Evolutionary conservation across 192 early-diverging fungal species (phyloP), one percentile per base, ranked within the genome.

Genomic region (Backusella sp.): DNA sequence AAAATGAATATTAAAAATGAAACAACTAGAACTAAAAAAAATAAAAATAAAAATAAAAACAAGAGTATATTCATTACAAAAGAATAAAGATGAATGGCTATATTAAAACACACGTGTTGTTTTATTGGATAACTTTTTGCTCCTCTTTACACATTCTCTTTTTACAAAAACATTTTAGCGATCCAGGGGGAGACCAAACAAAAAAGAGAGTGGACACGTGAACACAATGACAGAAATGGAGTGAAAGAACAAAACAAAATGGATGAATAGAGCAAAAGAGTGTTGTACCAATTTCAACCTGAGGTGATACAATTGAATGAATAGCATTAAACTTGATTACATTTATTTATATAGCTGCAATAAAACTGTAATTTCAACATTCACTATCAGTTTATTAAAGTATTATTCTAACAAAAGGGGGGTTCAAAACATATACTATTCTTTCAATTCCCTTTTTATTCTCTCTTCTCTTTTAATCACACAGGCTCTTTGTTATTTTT

Each of bases 81-180:
- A 39, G 9, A 39, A 49, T 49, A 49, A n/a, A 19, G 6, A 49
- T 49, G 19, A 49, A 49, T 49, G 19, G 17, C 17, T 49, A 49
- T 49, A 49, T 49, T 49, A 49, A 49, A 49, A 49, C 19, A 49
- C 46, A 49, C 46, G 46, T 49, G 46, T 49, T 49, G 19, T n/a
- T 49, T 49, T 49, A 49, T 49, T 49, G 46, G 46, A 49, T 49
- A n/a, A n/a, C 46, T 49, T n/a, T 49, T 49, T 49, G 5, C 46
- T 49, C 46, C 46, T 49, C 15, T n/a, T 49, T 49, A 59, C 53
- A 59, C 53, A 59, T 59, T 59, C 53, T 26, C 53, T 59, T 26
- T 59, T 59, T 59, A 59, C 53, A 59, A 59, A 59, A 59, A 59
- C 21, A 59, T 59, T 59, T 59, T 59, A 59, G 53, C 53, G 23